These are phyloP conservation scores for Westerdykella aurantiaca DNA, from an alignment of 2,329 filamentous ascomycete genomes.

Conservation along the genomic window DNA sequence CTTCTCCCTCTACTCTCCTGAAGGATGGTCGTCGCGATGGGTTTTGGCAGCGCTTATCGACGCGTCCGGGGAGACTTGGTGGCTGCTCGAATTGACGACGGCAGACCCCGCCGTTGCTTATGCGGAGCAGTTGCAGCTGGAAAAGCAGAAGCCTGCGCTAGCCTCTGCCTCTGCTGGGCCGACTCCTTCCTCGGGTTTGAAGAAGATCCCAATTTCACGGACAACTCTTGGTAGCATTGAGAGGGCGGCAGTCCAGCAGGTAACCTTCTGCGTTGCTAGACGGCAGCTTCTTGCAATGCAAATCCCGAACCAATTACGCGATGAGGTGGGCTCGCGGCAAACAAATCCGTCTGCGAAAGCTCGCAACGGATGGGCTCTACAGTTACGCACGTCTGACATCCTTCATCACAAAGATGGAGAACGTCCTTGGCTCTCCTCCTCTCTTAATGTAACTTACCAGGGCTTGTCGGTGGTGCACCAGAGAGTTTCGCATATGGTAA, in stretches of 20 bases:
- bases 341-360: neutral
- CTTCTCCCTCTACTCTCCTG: slow-evolving; percentile 63
- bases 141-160: slow-evolving; percentile 6
- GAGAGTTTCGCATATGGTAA: slow-evolving; percentile 38
- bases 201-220: slow-evolving; percentile 15
- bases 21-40: slow-evolving; percentile 68
- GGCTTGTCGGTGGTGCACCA: slow-evolving; percentile 22
- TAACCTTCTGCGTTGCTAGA: slow-evolving; percentile 26
- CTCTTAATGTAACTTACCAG: slow-evolving; percentile 27
- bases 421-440: slow-evolving; percentile 24
- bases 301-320: neutral
- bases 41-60: slow-evolving; percentile 55
- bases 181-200: slow-evolving; percentile 3
- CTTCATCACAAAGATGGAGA: slow-evolving; percentile 16
- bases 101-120: slow-evolving; percentile 19
- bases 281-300: slow-evolving; percentile 13
- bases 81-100: slow-evolving; percentile 28
- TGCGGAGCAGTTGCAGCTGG: slow-evolving; percentile 25
- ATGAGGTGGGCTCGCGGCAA: neutral
- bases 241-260: slow-evolving; percentile 34
- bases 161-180: slow-evolving; percentile 6
- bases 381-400: slow-evolving; percentile 23
- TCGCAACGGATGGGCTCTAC: no score
- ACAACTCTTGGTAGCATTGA: slow-evolving; percentile 32
- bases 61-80: slow-evolving; percentile 34